phyloP scores from a whole-genome alignment of 164 flowering plant species.

The Warburgia ugandensis region DNA sequence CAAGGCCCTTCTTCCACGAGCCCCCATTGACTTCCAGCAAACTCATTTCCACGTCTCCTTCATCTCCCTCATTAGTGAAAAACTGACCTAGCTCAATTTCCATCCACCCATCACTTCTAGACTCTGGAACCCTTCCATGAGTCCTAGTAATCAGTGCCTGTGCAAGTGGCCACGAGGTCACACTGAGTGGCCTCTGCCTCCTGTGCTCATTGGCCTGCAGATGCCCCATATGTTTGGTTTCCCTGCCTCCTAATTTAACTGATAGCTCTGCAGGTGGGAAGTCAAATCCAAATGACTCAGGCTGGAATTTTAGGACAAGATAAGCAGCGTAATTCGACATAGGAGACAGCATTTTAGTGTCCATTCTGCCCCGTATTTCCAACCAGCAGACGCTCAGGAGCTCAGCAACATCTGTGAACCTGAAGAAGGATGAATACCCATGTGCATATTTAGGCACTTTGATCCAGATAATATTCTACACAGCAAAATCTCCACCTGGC shows the following conservation, averaged over 20 bases:
- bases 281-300: conserved; percentile 36
- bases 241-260: not conserved
- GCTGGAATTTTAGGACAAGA: conserved; percentile 30
- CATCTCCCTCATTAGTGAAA: not conserved
- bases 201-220: not conserved
- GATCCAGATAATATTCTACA: not conserved
- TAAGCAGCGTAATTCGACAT: conserved; percentile 40
- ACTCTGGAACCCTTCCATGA: conserved; percentile 13
- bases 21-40: not conserved
- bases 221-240: not conserved
- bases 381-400: conserved; percentile 41
- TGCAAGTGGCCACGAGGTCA: too few species aligned
- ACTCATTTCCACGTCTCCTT: not conserved
- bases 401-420: conserved; percentile 30
- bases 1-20: not conserved
- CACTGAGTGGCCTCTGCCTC: not conserved
- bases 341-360: conserved; percentile 28
- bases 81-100: not conserved
- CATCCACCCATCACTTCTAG: conserved; percentile 13
- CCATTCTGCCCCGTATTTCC: conserved; percentile 37
- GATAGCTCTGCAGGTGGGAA: not conserved
- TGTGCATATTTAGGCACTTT: not conserved
- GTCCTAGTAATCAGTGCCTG: not conserved
- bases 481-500: not conserved
- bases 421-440: conserved; percentile 9